Evolutionary conservation across 1,284 basidiomycete genomes (phyloP), one percentile per base, ranked within the genome.

Genomic region (Peniophora sp.): DNA sequence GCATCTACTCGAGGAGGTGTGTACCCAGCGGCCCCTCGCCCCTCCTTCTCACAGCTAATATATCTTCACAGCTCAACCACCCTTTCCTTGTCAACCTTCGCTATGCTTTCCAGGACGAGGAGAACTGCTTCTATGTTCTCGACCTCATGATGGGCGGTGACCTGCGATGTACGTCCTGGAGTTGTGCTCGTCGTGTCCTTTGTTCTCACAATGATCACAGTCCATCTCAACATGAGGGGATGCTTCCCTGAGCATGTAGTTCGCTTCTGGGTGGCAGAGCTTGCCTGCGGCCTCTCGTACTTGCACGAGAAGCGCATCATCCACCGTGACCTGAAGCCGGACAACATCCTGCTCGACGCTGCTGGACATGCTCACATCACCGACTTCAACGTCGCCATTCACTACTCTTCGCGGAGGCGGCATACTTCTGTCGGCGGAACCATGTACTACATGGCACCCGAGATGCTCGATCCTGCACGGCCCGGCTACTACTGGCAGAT

Each of bases 371-470:
- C 92, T 0, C 95, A 98, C 64, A 76, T 99, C 56, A 98, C 96
- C 14, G 96, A 98, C 69, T 97, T 99, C 73, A 99, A 99, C 65
- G 94, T 98, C 58, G 96, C 95, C 14, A 94, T 98, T 8, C 96
- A 98, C 67, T 97, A 92, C 65, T 94, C 93, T 6, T 87, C 92
- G 51, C 76, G 86, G 45, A 77, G 91, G 32, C 66, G 89, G 53
- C 84, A 97, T 64, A 94, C 90, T 1, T 93, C 91, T 51, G 89
- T 99, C 3, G 96, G 94, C 1, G 94, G 94, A 2, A 93, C 89
- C 58, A 96, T 98, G 92, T 95, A 96, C 0, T 99, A 99, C 71
- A 99, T 99, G 96, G 93, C 95, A 2, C 90, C 95, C 1, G 93
- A 98, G 65, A 87, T 98, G 17, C 77, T 98, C 46, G 77, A 63